Evolutionary conservation across 2,329 filamentous ascomycete species (phyloP), one percentile per base, ranked within the genome.

Genomic region (Fusarium nelsonii): DNA sequence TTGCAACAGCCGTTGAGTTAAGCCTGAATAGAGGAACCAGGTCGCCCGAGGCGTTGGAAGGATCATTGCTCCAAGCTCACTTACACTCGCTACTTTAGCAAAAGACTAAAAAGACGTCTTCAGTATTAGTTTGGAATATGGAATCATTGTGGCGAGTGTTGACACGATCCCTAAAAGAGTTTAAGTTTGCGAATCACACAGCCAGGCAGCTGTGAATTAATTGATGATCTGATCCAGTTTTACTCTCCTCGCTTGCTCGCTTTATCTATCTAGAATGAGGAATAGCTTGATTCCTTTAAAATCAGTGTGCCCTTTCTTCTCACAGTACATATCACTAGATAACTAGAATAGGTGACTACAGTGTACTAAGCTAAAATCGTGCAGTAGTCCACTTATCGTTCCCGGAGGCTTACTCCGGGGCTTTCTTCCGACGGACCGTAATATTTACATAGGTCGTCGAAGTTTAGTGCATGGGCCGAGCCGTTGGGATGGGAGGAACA

Each of bases 391-490:
- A 32, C 48, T 50, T 50, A 33, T 33, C 48, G 23, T 39, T 50
- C 48, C 10, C 10, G 23, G 16, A 28, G 48, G 51, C 16, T n/a
- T 54, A 36, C 14, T n/a, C 28, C n/a, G 20, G 39, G 4, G 18
- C 15, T 33, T 20, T 18, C 33, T 39, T 37, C 59, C 40, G 59
- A 51, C 46, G 46, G 46, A 62, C 46, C 46, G 40, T 32, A 39
- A 9, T 20, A 45, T 26, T 23, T 30, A 23, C 16, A 45, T 30
- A 41, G n/a, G n/a, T n/a, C n/a, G 39, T 23, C 20, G 23, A 45
- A 23, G 26, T 30, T 28, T 50, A 41, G 49, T 40, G 36, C 36
- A 23, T 52, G 49, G 49, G 49, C 37, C 36, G 49, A 52, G 26
- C 49, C 49, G 49, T 40, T 20, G 6, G 6, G 23, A 30, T 37